Evolutionary conservation across 176 grass and related monocot species (phyloP).

Genomic region (Raddia distichophylla): DNA sequence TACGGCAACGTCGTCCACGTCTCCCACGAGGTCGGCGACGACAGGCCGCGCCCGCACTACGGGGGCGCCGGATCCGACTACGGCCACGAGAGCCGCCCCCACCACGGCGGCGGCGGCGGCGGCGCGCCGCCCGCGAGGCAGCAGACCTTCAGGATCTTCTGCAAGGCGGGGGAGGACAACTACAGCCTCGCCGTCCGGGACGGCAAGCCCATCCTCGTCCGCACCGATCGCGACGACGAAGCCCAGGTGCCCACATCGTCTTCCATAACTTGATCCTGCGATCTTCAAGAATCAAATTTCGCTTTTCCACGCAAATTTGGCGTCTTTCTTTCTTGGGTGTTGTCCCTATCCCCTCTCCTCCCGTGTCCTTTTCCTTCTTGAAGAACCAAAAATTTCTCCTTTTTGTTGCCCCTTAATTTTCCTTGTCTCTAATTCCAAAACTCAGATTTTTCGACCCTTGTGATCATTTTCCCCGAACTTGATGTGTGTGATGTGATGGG

Average conservation of each 20-base stretch:
- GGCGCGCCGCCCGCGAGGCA: conserved; percentile 33
- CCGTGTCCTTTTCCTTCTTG: not conserved
- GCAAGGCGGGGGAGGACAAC: conserved; percentile 56
- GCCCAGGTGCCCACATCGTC: conserved; percentile 44
- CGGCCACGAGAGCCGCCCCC: conserved; percentile 26
- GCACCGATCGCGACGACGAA: conserved; percentile 49
- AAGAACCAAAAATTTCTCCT: not conserved
- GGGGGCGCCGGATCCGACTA: conserved; percentile 39
- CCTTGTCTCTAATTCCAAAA: too few species aligned
- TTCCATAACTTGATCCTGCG: not conserved
- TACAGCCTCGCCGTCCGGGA: conserved; percentile 64
- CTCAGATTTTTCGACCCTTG: not conserved
- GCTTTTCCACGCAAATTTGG: not conserved
- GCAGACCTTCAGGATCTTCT: conserved; percentile 56
- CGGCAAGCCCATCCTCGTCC: conserved; percentile 56
- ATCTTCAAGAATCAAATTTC: not conserved
- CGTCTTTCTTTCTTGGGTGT: not conserved
- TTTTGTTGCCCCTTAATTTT: too few species aligned
- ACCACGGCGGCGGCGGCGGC: conserved; percentile 38
- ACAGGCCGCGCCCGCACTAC: conserved; percentile 28
- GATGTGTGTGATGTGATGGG: not conserved
- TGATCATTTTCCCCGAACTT: not conserved
- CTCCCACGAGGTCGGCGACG: conserved; percentile 24
- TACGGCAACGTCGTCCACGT: conserved; percentile 48
- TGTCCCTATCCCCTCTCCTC: not conserved